Conservation (phyloP, 2,329 filamentous ascomycete species). For the Penicillium decumbens region DNA sequence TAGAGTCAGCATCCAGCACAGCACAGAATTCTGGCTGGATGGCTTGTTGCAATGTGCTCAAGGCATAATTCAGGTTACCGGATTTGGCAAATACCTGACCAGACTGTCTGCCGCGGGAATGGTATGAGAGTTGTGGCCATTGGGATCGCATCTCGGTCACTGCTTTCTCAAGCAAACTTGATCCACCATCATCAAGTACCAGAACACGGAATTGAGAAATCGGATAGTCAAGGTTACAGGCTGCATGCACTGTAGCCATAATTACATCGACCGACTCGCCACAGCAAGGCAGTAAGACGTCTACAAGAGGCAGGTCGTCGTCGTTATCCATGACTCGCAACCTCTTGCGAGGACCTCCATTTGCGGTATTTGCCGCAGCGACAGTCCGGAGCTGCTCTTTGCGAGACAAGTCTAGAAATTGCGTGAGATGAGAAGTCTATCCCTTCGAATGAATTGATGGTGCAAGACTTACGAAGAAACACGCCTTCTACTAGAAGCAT, state of each 20-base stretch:
- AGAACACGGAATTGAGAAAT: slow-evolving; percentile 51
- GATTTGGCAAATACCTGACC: slow-evolving; percentile 34
- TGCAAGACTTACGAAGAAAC: slow-evolving; percentile 21
- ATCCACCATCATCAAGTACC: slow-evolving; percentile 54
- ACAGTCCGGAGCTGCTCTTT: slow-evolving; percentile 26
- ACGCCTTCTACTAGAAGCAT: slow-evolving; percentile 25
- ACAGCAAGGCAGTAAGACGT: slow-evolving; percentile 56
- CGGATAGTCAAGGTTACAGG: slow-evolving; percentile 55
- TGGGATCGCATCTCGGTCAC: slow-evolving; percentile 38
- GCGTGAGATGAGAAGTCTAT: not conserved
- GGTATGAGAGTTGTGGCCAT: slow-evolving; percentile 52
- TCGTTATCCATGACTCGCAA: slow-evolving; percentile 32
- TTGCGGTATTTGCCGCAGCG: slow-evolving; percentile 10
- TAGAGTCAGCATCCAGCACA: slow-evolving; percentile 36
- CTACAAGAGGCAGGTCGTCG: slow-evolving; percentile 50
- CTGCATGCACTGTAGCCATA: slow-evolving; percentile 54
- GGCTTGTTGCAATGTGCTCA: slow-evolving; percentile 23
- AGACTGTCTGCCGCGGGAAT: slow-evolving; percentile 46
- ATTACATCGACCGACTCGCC: slow-evolving; percentile 55
- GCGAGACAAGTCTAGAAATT: slow-evolving; percentile 16
- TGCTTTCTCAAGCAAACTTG: slow-evolving; percentile 38
- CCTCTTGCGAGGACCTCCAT: slow-evolving; percentile 13
- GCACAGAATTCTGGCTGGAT: slow-evolving; percentile 29
- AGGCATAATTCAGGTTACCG: slow-evolving; percentile 36
- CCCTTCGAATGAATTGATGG: not conserved